phyloP scores from a whole-genome alignment of 2,329 filamentous ascomycete species.

The Metarhizium brunneum region DNA sequence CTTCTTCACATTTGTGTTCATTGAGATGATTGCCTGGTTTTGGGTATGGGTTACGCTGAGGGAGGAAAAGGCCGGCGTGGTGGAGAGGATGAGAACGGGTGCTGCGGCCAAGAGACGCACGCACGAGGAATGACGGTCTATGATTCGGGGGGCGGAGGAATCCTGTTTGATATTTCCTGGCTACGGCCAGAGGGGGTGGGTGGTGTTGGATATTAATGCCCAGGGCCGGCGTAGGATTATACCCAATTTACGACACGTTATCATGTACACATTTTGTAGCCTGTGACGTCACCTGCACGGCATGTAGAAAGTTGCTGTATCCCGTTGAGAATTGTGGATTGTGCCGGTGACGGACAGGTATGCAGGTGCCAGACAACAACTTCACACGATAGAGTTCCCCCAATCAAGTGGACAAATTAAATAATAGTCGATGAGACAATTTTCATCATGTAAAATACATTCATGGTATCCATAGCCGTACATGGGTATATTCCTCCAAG shows the following conservation, averaged over 20 bases:
- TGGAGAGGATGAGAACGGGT: constrained; percentile 26
- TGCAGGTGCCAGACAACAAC: no score
- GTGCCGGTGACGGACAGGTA: neutral
- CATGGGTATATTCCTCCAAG: constrained; percentile 5
- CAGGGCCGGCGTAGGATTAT: neutral
- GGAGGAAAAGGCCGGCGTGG: constrained; percentile 47
- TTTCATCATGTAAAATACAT: neutral
- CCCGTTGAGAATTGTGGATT: neutral
- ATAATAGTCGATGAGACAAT: neutral
- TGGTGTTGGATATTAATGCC: neutral
- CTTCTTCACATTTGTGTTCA: constrained; percentile 74
- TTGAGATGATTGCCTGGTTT: constrained; percentile 81
- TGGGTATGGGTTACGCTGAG: constrained; percentile 68
- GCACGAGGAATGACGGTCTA: neutral
- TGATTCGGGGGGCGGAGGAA: neutral
- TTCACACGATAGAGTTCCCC: no score
- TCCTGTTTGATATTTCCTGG: neutral
- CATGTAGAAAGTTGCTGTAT: neutral
- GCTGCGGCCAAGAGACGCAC: constrained; percentile 4
- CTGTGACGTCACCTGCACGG: neutral
- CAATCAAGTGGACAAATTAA: neutral
- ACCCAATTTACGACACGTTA: neutral
- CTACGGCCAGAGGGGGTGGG: neutral
- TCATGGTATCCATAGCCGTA: constrained; percentile 3
- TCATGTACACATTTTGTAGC: neutral